A percentile compares a stretch with the other conserved stretches of the same genome.
Evolutionary conservation across 257 asterid genomes (phyloP).

Genomic region (Schizonepeta tenuifolia): DNA sequence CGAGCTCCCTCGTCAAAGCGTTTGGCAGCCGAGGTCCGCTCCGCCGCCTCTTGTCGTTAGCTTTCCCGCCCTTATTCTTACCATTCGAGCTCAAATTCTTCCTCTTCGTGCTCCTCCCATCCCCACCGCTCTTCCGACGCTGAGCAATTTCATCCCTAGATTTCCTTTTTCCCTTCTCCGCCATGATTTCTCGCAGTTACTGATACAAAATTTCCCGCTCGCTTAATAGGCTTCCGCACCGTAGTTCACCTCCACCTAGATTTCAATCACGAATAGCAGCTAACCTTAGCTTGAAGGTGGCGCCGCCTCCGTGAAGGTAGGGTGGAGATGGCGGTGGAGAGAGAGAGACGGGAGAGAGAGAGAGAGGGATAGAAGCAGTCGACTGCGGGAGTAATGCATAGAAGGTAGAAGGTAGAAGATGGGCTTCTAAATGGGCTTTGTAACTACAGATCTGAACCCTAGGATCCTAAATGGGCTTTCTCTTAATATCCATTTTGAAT

Average conservation of each 20-base stretch:
- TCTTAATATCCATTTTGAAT: no score
- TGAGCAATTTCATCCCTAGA: slow-evolving; percentile 32
- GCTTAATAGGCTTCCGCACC: not conserved
- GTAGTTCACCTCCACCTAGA: no score
- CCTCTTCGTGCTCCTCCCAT: slow-evolving; percentile 33
- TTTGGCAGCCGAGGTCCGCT: slow-evolving; percentile 83
- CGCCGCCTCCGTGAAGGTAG: not conserved
- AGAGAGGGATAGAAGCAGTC: not conserved
- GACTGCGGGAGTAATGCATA: no score
- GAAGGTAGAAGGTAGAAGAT: no score
- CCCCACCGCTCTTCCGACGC: slow-evolving; percentile 32
- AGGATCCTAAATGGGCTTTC: no score
- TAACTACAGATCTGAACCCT: no score
- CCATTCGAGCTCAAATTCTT: slow-evolving; percentile 25
- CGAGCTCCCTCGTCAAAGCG: slow-evolving; percentile 57
- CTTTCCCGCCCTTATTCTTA: slow-evolving; percentile 32
- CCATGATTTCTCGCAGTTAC: slow-evolving; percentile 34
- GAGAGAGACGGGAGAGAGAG: not conserved
- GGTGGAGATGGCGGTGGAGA: not conserved
- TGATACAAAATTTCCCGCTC: not conserved
- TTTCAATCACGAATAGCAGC: no score
- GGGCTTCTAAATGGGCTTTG: no score
- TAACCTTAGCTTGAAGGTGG: not conserved
- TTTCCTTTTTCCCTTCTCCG: slow-evolving; percentile 36
- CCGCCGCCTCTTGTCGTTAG: slow-evolving; percentile 39